phyloP scores from a whole-genome alignment of 768 basidiomycete genomes.

The Boletus patriciae region DNA sequence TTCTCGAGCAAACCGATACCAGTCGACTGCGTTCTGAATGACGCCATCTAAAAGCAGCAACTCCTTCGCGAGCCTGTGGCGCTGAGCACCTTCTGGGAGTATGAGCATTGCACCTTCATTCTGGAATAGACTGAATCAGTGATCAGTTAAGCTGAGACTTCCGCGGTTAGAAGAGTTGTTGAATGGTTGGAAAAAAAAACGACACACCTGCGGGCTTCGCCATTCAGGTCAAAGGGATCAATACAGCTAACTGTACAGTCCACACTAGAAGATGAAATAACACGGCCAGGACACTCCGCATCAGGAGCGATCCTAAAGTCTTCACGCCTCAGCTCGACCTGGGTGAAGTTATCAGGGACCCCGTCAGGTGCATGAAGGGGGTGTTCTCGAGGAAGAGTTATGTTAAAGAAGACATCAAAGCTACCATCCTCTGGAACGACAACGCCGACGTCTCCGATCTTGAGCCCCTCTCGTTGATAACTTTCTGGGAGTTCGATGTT shows the following conservation, averaged over 20 bases:
- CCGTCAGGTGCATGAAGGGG: not conserved
- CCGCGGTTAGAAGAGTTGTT: not conserved
- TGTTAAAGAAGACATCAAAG: slow-evolving; percentile 35
- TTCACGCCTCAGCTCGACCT: slow-evolving; percentile 3
- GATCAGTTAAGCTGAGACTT: not conserved
- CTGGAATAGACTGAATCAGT: not conserved
- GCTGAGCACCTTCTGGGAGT: slow-evolving; percentile 28
- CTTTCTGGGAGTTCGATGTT: slow-evolving; percentile 16
- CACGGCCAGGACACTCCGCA: not conserved
- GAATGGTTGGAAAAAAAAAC: not conserved
- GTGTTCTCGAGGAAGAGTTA: slow-evolving; percentile 31
- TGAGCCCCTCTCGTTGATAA: slow-evolving; percentile 19
- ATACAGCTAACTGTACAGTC: not conserved
- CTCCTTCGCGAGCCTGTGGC: slow-evolving; percentile 16
- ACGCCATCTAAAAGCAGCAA: slow-evolving; percentile 17
- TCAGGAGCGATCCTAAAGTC: not conserved
- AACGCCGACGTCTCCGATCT: slow-evolving; percentile 16
- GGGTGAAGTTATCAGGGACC: slow-evolving; percentile 25
- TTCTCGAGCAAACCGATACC: slow-evolving; percentile 24
- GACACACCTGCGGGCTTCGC: not conserved
- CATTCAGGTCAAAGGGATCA: not conserved
- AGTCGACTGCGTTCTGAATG: slow-evolving; percentile 14
- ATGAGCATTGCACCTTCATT: slow-evolving; percentile 28
- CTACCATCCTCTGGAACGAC: slow-evolving; percentile 22
- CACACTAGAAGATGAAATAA: not conserved